Evolutionary conservation across 164 flowering plant species (phyloP).

Genomic region (Liriodendron chinense): DNA sequence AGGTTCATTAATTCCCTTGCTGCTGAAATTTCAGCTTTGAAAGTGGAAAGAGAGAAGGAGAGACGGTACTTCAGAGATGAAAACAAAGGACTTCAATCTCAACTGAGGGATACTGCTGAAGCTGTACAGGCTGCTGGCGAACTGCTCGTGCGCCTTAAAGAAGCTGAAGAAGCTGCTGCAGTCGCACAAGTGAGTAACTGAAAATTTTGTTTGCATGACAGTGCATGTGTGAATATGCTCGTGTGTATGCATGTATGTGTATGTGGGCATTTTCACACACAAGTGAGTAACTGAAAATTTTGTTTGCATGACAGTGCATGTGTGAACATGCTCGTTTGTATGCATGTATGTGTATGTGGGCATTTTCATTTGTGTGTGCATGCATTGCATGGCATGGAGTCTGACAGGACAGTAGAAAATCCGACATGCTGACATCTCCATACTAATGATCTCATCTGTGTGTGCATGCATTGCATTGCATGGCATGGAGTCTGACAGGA

Average conservation of each 20-base stretch:
- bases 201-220: too few relatives aligned
- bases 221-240: neutral
- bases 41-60: conserved; percentile 80
- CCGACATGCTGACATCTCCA: too few relatives aligned
- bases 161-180: conserved; percentile 79
- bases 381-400: too few relatives aligned
- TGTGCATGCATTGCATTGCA: too few relatives aligned
- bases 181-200: conserved; percentile 59
- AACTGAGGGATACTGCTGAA: conserved; percentile 92
- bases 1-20: conserved; percentile 91
- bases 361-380: too few relatives aligned
- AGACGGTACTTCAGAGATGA: conserved; percentile 75
- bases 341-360: neutral
- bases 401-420: too few relatives aligned
- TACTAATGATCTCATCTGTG: too few relatives aligned
- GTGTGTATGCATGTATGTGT: too few relatives aligned
- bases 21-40: conserved; percentile 82
- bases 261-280: too few relatives aligned
- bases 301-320: neutral
- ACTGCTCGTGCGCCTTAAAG: conserved; percentile 83
- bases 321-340: neutral
- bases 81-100: conserved; percentile 80
- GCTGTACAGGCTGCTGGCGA: conserved; percentile 99
- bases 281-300: conserved; percentile 41
- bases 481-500: too few relatives aligned